Base-by-base conservation (phyloP, 495 filamentous ascomycete genomes). In the Mycothermus thermophilus region DNA sequence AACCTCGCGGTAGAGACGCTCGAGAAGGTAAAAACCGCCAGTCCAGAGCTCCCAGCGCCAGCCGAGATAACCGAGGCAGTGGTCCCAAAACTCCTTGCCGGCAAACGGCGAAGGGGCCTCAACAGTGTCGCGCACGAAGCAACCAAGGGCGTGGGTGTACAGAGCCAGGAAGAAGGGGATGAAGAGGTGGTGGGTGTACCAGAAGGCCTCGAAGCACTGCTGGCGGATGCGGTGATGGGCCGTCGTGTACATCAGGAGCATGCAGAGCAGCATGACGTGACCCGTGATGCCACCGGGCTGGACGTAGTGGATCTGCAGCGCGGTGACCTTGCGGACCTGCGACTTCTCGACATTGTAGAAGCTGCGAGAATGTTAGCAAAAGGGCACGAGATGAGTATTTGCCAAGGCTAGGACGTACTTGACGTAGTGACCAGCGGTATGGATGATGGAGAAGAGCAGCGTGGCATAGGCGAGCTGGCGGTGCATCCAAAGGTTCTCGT, bases 131-230 rank as follows among this genome's bases (percentile, higher is more conserved):
- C 85, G 79, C 38, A 96, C 90, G 61, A 99, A 99, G 58, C 90
- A 99, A 27, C 83, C 83, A 10, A 83, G 83, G 8, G 90, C 86
- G 57, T 99, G 90, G 17, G 90, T 96, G 48, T 99, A 99, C 29
- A 96, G 72, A 12, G 69, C 84, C 26, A 99, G 69, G 51, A 95
- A 62, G 61, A 99, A 99, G 10, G 92, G 87, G 42, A 99, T 80
- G 52, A 95, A 95, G 8, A 99, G 72, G 44, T 99, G 92, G 56
- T 99, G 90, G 8, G 83, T 93, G 58, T 99, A 99, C 90, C 88
- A 96, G 52, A 99, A 99, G 1, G 88, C 88, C 59, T 99, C 90
- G 57, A 81, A 99, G 2, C 82, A 92, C 51, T 99, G 90, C 53
- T 96, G 84, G 32, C 90, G 80, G 46, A 99, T 96, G 44, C 80